Evolutionary conservation across 2,329 filamentous ascomycete species (phyloP), one percentile per base, ranked within the genome.

Genomic region (Lachnellula arida): DNA sequence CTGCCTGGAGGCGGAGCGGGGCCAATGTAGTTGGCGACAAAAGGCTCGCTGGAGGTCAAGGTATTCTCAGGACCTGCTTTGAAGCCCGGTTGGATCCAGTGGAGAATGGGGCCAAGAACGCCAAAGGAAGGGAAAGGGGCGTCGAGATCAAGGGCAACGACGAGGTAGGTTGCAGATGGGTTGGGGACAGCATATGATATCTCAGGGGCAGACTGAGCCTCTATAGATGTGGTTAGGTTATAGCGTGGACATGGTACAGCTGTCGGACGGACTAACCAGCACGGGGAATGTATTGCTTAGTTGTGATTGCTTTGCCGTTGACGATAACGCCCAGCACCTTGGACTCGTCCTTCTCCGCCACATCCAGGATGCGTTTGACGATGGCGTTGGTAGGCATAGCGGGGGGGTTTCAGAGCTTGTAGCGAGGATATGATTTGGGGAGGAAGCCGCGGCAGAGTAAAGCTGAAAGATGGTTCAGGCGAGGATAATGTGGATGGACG

Each of bases 121-220:
- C 65, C 61, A 52, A 73, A 70, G 19, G 71, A 73, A 0, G 70
- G 70, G 60, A 74, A 75, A 0, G 78, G 78, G 1, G 77, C 73
- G 67, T 80, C 78, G n/a, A 76, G 68, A 61, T 80, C 77, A 35
- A 79, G 58, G 50, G 65, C 67, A 34, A 77, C 63, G 53, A 74
- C 64, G 23, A 78, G 54, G 65, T 76, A 78, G 37, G 62, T 68
- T 19, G 39, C 43, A 2, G 51, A 37, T 32, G 63, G 46, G 22
- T 49, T 48, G 11, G 55, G 49, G 42, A 49, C 32, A 34, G 34
- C 42, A 50, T 63, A 61, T 35, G 39, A 50, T 25, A 66, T 28
- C 11, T 57, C 47, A 2, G 65, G 65, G n/a, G 62, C 48, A 2
- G 32, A 44, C 53, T 66, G 62, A 8, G 61, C 65, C 14, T 61